A percentile compares a stretch with the other conserved stretches of the same genome.
phyloP scores from a whole-genome alignment of 305 asterid genomes.

The Caryopteris hybrid region DNA sequence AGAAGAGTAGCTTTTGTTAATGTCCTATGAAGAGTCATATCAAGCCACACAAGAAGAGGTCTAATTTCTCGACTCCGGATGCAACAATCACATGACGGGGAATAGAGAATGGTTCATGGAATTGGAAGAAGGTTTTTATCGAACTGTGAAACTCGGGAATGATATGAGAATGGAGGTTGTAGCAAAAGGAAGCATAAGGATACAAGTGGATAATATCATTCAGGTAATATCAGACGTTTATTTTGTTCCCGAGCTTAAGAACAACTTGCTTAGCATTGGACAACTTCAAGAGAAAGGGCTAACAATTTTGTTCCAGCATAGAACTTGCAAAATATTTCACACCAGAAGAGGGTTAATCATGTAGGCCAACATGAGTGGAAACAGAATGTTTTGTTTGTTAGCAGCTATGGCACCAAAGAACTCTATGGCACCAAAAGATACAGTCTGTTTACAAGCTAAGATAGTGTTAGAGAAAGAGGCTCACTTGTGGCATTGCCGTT shows the following conservation, averaged over 20 bases:
- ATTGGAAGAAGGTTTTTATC: neutral
- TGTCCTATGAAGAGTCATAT: neutral
- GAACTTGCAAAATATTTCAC: too few species aligned
- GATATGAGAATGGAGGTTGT: too few species aligned
- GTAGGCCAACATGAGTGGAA: too few species aligned
- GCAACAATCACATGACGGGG: constrained; percentile 18
- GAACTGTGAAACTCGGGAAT: constrained; percentile 11
- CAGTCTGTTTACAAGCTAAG: neutral
- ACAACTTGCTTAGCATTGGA: too few species aligned
- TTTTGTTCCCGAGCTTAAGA: too few species aligned
- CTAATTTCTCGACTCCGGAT: constrained; percentile 16
- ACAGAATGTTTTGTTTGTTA: too few species aligned
- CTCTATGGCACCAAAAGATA: neutral
- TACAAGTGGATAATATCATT: too few species aligned
- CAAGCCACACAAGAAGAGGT: neutral
- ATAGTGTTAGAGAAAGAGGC: neutral
- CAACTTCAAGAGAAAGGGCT: neutral
- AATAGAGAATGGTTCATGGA: neutral
- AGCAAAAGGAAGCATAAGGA: too few species aligned
- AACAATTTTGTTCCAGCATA: neutral
- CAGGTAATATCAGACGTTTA: too few species aligned
- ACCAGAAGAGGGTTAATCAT: too few species aligned
- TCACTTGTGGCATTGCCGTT: neutral
- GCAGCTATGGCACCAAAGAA: too few species aligned
- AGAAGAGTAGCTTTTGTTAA: too few species aligned